A percentile compares a stretch with the other conserved stretches of the same genome.
phyloP scores from a whole-genome alignment of 257 asterid species.

The Gentiana dahurica region DNA sequence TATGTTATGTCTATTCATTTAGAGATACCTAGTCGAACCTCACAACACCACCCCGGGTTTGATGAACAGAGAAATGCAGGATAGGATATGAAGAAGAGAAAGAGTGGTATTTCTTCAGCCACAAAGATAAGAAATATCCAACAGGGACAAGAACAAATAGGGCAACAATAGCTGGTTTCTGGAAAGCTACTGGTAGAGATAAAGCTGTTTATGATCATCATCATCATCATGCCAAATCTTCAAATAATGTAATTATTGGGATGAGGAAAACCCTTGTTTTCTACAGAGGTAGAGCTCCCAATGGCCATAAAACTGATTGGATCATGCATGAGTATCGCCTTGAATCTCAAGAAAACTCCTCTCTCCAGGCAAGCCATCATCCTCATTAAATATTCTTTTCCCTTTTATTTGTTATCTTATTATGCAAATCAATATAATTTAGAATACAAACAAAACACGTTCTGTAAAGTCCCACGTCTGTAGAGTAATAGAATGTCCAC shows the following conservation, averaged over 20 bases:
- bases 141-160: constrained; percentile 64
- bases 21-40: too few relatives aligned
- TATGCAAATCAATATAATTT: too few relatives aligned
- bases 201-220: constrained; percentile 36
- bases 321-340: constrained; percentile 71
- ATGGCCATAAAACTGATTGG: constrained; percentile 65
- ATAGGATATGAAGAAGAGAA: constrained; percentile 63
- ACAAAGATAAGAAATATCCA: constrained; percentile 61
- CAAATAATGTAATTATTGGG: constrained; percentile 38
- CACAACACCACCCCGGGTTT: neutral
- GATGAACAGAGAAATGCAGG: constrained; percentile 42
- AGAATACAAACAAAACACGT: too few relatives aligned
- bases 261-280: constrained; percentile 75
- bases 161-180: constrained; percentile 65
- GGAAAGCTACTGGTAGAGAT: constrained; percentile 74
- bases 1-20: too few relatives aligned
- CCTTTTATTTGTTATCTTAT: neutral
- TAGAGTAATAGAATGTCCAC: too few relatives aligned
- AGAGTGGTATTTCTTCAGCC: constrained; percentile 69
- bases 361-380: constrained; percentile 42
- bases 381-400: neutral
- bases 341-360: constrained; percentile 46
- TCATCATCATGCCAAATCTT: too few relatives aligned
- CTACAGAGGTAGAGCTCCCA: constrained; percentile 68
- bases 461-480: too few relatives aligned